Evolutionary conservation across 495 filamentous ascomycete genomes (phyloP), one percentile per base, ranked within the genome.

Genomic region (Penicillium roqueforti): DNA sequence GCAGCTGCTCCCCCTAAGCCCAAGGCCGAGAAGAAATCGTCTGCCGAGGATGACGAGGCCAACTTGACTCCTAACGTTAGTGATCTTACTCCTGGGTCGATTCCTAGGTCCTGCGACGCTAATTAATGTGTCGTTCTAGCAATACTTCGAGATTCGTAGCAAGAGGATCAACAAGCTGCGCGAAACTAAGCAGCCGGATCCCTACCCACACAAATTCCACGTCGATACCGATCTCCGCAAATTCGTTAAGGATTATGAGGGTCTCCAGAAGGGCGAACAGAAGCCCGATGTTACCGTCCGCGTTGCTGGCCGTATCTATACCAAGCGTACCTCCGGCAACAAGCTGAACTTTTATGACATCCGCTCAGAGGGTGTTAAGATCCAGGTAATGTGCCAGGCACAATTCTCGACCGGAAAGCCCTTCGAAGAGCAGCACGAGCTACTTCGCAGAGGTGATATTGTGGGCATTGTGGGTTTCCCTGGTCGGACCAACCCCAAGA

Each of bases 81-180:
- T 70, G 6, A 13, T 56, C 14, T 45, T 51, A 9, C 22, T 32
- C 5, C 23, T 37, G 10, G 0, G 3, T 16, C 6, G 10, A 36
- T n/a, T 14, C 1, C 6, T 3, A 3, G 5, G 3, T 3, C n/a
- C 32, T 5, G 14, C 3, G 5, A 28, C 23, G 37, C 56, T 70
- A 50, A 71, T 55, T 4, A n/a, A 31, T 37, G 26, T 34, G 3
- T 28, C 47, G 43, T 25, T 43, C 43, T 56, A 92, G 89, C 89
- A 95, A 92, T 98, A 97, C 75, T 95, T 96, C 66, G 92, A 98
- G 76, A 95, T 98, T 62, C 89, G 93, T 43, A 90, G 84, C 60
- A 83, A 88, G 47, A 79, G 78, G 42, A 83, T 97, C 79, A 87
- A 91, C 67, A 91, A 90, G 79, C 82, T 97, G 52, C 85, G 86